phyloP scores from a whole-genome alignment of 139 green algal species.

The Tetradesmus obliquus region DNA sequence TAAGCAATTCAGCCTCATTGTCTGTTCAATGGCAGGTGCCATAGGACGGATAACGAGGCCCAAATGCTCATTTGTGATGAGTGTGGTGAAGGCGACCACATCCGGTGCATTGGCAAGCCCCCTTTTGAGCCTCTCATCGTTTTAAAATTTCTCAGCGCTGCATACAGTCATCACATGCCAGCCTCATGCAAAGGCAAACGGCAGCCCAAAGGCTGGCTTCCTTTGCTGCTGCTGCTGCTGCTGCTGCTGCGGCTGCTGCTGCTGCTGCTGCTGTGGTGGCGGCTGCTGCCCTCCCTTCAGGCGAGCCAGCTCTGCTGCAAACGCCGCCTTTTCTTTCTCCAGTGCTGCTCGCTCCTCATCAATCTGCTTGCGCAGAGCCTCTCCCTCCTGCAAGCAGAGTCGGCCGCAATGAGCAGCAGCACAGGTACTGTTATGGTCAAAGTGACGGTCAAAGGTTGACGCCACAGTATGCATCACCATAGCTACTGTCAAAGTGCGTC shows the following conservation, averaged over 20 bases:
- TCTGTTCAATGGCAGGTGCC: too few species aligned
- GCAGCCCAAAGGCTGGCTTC: background rate
- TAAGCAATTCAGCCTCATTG: too few species aligned
- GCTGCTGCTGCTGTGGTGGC: background rate
- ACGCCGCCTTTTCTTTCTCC: slow-evolving; percentile 16
- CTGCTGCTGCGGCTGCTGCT: background rate
- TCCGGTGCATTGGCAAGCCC: too few species aligned
- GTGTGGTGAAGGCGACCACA: too few species aligned
- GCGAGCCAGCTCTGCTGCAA: slow-evolving; percentile 11
- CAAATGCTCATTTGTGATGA: too few species aligned
- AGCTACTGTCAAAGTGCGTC: too few species aligned
- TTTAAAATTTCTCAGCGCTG: background rate
- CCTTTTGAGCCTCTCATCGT: too few species aligned
- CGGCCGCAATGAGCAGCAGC: too few species aligned
- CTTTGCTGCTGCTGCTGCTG: slow-evolving; percentile 2
- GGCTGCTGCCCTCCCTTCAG: background rate
- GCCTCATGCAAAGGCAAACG: background rate
- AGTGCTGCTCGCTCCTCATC: slow-evolving; percentile 27
- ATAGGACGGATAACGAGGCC: too few species aligned
- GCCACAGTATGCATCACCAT: too few species aligned
- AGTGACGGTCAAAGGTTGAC: too few species aligned
- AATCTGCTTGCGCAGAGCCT: background rate
- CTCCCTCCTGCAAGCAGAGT: background rate
- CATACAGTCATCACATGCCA: background rate
- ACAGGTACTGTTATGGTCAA: too few species aligned